Percentiles rank a stretch among this genome's conserved stretches.
Evolutionary conservation across 2,329 filamentous ascomycete species (phyloP).

Genomic region (Shiraia sp.): DNA sequence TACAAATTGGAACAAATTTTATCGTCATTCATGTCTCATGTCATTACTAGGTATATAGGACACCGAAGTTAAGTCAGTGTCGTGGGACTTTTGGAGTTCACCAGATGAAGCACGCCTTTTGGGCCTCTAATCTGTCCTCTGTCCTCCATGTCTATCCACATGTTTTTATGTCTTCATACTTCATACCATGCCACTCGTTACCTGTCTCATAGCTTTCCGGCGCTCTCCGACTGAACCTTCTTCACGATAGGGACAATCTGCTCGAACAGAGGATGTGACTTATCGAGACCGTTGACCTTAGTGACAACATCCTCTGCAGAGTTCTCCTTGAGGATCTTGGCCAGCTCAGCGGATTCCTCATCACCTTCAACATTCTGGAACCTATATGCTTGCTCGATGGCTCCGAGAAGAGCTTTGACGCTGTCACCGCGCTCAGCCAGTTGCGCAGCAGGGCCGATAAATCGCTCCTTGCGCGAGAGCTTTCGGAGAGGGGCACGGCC

Average conservation of each 20-base stretch:
- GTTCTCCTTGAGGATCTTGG: constrained; percentile 79
- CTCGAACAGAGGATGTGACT: constrained; percentile 75
- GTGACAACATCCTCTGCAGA: constrained; percentile 73
- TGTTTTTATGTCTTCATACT: constrained; percentile 1
- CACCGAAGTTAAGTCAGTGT: constrained; percentile 11
- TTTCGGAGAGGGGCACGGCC: constrained; percentile 94
- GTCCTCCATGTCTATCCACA: constrained; percentile 5
- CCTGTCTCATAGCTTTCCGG: constrained; percentile 16
- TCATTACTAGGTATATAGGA: constrained; percentile 11
- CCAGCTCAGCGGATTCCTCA: constrained; percentile 83
- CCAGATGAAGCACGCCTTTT: constrained; percentile 10
- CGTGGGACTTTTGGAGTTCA: constrained; percentile 3
- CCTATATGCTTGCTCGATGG: constrained; percentile 87
- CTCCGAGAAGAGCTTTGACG: constrained; percentile 74
- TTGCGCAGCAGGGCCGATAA: constrained; percentile 88
- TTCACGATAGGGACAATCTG: constrained; percentile 77
- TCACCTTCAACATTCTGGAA: constrained; percentile 96
- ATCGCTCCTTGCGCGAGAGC: constrained; percentile 91
- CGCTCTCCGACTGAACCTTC: constrained; percentile 66
- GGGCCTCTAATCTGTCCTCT: constrained; percentile 7
- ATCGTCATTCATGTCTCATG: constrained; percentile 23
- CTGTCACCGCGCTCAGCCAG: constrained; percentile 79
- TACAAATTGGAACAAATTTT: constrained; percentile 4
- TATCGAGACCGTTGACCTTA: constrained; percentile 80
- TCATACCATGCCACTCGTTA: background rate